A percentile compares a stretch with the other conserved stretches of the same genome.
Evolutionary conservation across 2,329 filamentous ascomycete species (phyloP).

Genomic region (Colletotrichum endophyticum): DNA sequence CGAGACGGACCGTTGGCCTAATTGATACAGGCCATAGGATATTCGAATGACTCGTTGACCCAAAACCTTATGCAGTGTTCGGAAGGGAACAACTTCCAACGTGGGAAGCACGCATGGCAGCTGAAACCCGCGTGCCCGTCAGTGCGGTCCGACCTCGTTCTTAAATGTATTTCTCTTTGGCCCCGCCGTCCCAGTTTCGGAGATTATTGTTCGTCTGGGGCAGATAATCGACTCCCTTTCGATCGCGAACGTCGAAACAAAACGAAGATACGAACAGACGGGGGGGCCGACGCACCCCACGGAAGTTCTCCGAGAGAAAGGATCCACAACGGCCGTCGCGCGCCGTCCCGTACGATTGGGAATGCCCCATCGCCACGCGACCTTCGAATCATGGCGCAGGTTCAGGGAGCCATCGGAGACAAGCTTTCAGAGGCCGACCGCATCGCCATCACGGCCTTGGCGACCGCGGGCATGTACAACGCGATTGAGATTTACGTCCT

Average conservation of each 20-base stretch:
- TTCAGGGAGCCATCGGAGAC: constrained; percentile 4
- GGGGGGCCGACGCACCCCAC: not conserved
- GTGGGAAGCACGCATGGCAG: not conserved
- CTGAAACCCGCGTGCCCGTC: not conserved
- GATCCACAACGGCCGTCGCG: not conserved
- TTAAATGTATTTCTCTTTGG: not conserved
- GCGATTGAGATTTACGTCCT: constrained; percentile 28
- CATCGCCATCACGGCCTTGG: constrained; percentile 3
- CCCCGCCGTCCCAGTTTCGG: not conserved
- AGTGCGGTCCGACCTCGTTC: not conserved
- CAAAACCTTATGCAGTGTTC: not conserved
- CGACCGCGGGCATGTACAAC: constrained; percentile 23
- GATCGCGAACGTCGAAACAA: not conserved
- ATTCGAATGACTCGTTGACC: not conserved
- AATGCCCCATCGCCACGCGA: not conserved
- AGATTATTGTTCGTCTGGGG: not conserved
- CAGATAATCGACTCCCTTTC: not conserved
- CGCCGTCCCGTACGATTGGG: not conserved
- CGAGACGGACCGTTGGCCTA: not conserved
- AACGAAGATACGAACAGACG: not conserved
- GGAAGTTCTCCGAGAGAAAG: not conserved
- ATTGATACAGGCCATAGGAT: not conserved
- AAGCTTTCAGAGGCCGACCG: not conserved
- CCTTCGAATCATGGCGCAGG: constrained; percentile 3
- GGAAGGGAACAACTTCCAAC: not conserved